These are phyloP conservation scores for Plasmopara viticola DNA, from an alignment of 352 stramenopile species.

Conservation along the genomic window DNA sequence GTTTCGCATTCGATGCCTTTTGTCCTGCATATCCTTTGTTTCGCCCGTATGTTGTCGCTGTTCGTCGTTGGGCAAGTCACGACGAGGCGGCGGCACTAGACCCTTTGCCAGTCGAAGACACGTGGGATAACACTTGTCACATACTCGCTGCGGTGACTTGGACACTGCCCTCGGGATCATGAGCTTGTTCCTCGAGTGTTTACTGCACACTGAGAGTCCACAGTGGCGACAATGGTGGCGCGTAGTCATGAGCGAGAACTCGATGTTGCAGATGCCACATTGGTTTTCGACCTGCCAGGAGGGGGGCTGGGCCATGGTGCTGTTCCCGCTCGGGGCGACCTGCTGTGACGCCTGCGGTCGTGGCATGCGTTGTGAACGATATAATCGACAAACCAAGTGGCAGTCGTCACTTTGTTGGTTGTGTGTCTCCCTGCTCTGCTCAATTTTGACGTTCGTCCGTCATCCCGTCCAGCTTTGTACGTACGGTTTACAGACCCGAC, in stretches of 20 bases:
- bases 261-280: slow-evolving; percentile 52
- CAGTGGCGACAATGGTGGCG: slow-evolving; percentile 79
- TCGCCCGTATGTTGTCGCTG: slow-evolving; percentile 20
- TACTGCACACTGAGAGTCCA: slow-evolving; percentile 64
- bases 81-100: slow-evolving; percentile 9
- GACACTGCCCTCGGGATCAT: slow-evolving; percentile 64
- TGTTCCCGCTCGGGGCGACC: slow-evolving; percentile 28
- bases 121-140: slow-evolving; percentile 56
- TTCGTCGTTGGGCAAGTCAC: slow-evolving; percentile 14
- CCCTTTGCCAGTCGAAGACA: slow-evolving; percentile 24
- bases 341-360: slow-evolving; percentile 11
- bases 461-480: neutral
- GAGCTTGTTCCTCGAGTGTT: slow-evolving; percentile 62
- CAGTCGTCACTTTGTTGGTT: neutral
- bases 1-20: slow-evolving; percentile 7
- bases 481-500: slow-evolving; percentile 20
- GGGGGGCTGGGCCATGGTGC: slow-evolving; percentile 44
- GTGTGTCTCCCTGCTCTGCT: slow-evolving; percentile 1
- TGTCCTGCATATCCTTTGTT: slow-evolving; percentile 5
- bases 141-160: slow-evolving; percentile 60
- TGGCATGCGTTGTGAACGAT: slow-evolving; percentile 11
- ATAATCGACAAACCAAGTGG: slow-evolving; percentile 1
- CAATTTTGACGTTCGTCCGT: neutral
- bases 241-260: slow-evolving; percentile 56
- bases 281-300: slow-evolving; percentile 55